Percentiles rank a stretch among this genome's conserved stretches.
These are phyloP conservation scores for Plantago elongata DNA, from an alignment of 257 asterid genomes.

Conservation along the genomic window DNA sequence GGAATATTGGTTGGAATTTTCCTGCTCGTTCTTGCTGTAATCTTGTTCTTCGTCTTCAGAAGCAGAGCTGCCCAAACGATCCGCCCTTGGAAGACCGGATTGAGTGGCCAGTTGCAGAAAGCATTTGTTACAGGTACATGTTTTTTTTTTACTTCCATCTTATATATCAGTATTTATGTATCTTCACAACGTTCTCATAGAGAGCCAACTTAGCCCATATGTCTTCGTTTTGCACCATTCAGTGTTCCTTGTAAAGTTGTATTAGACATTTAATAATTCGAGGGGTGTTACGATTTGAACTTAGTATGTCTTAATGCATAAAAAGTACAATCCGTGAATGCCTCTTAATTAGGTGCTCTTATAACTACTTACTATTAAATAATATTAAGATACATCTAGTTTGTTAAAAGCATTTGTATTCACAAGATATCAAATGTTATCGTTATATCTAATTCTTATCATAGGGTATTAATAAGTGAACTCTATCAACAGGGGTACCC, in stretches of 20 bases:
- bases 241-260: too few relatives aligned
- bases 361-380: too few relatives aligned
- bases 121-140: slow-evolving; percentile 80
- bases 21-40: slow-evolving; percentile 33
- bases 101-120: slow-evolving; percentile 91
- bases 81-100: slow-evolving; percentile 85
- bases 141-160: neutral
- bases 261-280: too few relatives aligned
- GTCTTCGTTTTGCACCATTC: too few relatives aligned
- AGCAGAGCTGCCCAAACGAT: slow-evolving; percentile 61
- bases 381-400: too few relatives aligned
- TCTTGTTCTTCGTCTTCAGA: slow-evolving; percentile 41
- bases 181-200: too few relatives aligned
- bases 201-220: too few relatives aligned
- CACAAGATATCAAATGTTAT: neutral
- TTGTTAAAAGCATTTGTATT: too few relatives aligned
- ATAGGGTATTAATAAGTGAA: neutral
- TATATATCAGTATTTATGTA: neutral
- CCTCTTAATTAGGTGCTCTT: too few relatives aligned
- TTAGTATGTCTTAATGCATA: too few relatives aligned
- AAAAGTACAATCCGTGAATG: too few relatives aligned
- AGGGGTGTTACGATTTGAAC: too few relatives aligned
- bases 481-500: slow-evolving; percentile 68
- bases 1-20: slow-evolving; percentile 41
- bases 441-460: neutral